Conservation (phyloP, 495 filamentous ascomycete species). For the Filosporella fistucella region DNA sequence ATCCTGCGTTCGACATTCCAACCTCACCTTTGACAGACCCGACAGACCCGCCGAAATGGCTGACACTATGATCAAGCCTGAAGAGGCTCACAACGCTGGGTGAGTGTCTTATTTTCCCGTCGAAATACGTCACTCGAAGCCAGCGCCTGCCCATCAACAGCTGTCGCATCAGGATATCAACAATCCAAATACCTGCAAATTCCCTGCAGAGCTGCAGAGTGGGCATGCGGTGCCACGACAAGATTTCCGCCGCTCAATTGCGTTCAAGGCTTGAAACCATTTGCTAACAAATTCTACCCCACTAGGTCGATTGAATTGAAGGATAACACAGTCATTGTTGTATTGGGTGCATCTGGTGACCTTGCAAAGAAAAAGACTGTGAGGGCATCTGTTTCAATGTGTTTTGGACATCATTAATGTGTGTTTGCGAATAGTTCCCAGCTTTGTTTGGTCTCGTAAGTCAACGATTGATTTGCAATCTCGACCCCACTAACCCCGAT, state of each 20-base stretch:
- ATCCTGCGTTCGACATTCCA: background rate
- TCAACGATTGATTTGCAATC: constrained; percentile 23
- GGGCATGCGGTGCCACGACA: background rate
- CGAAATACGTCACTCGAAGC: constrained; percentile 23
- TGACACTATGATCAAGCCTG: constrained; percentile 56
- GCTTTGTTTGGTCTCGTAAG: constrained; percentile 96
- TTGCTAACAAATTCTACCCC: constrained; percentile 17
- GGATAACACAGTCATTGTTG: constrained; percentile 96
- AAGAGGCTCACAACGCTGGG: constrained; percentile 59
- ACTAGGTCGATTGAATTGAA: constrained; percentile 84
- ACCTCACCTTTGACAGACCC: background rate
- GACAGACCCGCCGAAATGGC: constrained; percentile 44
- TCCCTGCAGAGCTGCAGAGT: constrained; percentile 6
- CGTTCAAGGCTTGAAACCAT: constrained; percentile 3
- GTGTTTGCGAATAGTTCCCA: constrained; percentile 67
- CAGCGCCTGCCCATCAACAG: constrained; percentile 15
- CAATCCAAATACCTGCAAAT: constrained; percentile 1
- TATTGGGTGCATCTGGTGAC: constrained; percentile 95
- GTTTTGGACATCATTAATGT: no score
- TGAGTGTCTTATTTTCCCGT: constrained; percentile 41
- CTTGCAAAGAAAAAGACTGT: constrained; percentile 99
- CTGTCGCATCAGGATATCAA: constrained; percentile 10
- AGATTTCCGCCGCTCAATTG: constrained; percentile 1
- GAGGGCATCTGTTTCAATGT: no score
- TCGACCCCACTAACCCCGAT: constrained; percentile 23